phyloP scores from a whole-genome alignment of 345 rosid species.

The Salix dunnii region DNA sequence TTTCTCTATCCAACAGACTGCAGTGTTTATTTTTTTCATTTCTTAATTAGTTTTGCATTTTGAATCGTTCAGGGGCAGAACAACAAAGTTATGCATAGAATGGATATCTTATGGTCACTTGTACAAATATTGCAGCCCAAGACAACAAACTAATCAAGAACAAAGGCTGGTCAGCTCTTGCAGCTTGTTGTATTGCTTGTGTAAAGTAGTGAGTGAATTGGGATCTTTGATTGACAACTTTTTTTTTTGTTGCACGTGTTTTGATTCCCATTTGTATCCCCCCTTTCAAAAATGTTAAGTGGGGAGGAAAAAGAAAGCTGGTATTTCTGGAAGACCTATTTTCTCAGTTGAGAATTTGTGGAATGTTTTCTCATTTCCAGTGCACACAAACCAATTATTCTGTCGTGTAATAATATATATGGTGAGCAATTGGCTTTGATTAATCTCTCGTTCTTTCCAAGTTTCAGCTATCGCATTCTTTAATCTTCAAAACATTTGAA shows the following conservation, averaged over 20 bases:
- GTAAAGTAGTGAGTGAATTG: slow-evolving; percentile 30
- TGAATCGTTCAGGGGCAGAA: slow-evolving; percentile 60
- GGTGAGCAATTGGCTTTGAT: slow-evolving; percentile 6
- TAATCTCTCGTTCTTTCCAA: background rate
- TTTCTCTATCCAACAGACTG: background rate
- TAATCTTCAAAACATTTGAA: background rate
- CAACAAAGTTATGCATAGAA: slow-evolving; percentile 69
- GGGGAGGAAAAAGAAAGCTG: background rate
- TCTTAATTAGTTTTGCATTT: slow-evolving; percentile 1
- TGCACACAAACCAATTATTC: slow-evolving; percentile 6
- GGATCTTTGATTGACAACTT: slow-evolving; percentile 22
- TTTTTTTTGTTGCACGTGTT: slow-evolving; percentile 5
- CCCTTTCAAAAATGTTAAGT: background rate
- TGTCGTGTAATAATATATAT: background rate
- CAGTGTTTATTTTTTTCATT: background rate
- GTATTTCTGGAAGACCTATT: background rate
- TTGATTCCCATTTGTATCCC: slow-evolving; percentile 18
- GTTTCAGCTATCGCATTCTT: background rate
- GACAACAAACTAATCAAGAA: slow-evolving; percentile 41
- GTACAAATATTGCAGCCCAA: slow-evolving; percentile 80
- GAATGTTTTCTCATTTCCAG: background rate
- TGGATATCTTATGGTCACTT: slow-evolving; percentile 94
- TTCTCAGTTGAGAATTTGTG: slow-evolving; percentile 12
- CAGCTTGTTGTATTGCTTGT: slow-evolving; percentile 14
- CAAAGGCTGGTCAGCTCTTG: slow-evolving; percentile 17